A percentile compares a stretch with the other conserved stretches of the same genome.
Evolutionary conservation across 345 rosid genomes (phyloP).

Genomic region (Carallia brachiata): DNA sequence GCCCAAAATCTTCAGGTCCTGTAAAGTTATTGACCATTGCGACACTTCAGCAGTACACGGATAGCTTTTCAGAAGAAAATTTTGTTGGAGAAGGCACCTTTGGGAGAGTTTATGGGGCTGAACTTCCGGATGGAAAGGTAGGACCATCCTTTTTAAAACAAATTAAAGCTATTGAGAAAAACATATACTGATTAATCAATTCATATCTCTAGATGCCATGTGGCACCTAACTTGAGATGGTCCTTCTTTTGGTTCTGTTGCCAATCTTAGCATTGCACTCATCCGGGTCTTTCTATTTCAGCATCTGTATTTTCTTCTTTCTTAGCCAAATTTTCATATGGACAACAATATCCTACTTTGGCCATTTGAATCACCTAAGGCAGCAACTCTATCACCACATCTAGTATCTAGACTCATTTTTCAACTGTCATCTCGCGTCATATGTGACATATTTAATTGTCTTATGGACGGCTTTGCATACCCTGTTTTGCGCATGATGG

Average conservation of each 20-base stretch:
- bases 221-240: neutral
- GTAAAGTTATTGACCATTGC: slow-evolving; percentile 58
- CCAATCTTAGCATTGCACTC: neutral
- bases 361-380: neutral
- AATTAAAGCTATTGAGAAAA: too few relatives aligned
- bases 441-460: neutral
- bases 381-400: too few relatives aligned
- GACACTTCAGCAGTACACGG: slow-evolving; percentile 79
- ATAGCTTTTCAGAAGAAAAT: slow-evolving; percentile 70
- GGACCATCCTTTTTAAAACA: slow-evolving; percentile 1
- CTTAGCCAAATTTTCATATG: neutral
- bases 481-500: neutral
- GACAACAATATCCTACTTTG: neutral
- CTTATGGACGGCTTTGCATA: neutral
- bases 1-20: slow-evolving; percentile 35
- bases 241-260: neutral
- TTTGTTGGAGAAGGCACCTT: slow-evolving; percentile 76
- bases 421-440: neutral
- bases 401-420: too few relatives aligned
- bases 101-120: slow-evolving; percentile 72
- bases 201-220: neutral
- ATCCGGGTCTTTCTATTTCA: neutral
- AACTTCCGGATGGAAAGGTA: slow-evolving; percentile 81
- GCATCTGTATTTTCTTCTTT: neutral
- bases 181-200: too few relatives aligned